phyloP scores from a whole-genome alignment of 2,329 filamentous ascomycete genomes.

The Truncatella angustata region DNA sequence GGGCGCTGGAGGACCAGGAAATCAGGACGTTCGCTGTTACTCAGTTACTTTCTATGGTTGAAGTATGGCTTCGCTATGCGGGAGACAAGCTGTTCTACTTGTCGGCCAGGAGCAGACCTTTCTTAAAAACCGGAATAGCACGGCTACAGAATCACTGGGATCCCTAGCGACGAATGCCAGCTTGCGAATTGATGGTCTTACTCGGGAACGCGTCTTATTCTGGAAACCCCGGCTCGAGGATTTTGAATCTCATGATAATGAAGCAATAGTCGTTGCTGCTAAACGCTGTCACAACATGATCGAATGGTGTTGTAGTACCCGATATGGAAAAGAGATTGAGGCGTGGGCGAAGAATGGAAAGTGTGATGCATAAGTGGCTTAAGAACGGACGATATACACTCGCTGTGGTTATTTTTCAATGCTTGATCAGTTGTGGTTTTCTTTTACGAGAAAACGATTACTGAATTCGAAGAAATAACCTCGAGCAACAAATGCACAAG shows the following conservation, averaged over 20 bases:
- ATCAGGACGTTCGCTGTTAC: background rate
- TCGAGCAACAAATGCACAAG: background rate
- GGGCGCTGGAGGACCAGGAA: background rate
- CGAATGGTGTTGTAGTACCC: background rate
- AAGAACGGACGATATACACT: no score
- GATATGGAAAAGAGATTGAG: background rate
- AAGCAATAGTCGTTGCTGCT: background rate
- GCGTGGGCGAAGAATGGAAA: background rate
- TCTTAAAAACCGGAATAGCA: background rate
- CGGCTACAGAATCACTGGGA: background rate
- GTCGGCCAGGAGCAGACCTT: background rate
- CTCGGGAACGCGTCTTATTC: background rate
- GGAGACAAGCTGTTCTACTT: constrained; percentile 3
- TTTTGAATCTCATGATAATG: background rate
- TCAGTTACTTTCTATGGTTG: constrained; percentile 2
- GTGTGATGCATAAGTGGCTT: background rate
- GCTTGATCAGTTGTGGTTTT: no score
- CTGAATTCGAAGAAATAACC: no score
- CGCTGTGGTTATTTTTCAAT: no score
- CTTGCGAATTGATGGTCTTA: background rate
- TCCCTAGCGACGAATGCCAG: background rate
- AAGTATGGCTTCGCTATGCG: constrained; percentile 10
- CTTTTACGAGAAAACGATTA: no score
- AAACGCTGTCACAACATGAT: background rate
- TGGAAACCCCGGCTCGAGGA: background rate